phyloP scores from a whole-genome alignment of 2,329 filamentous ascomycete genomes.

The Xylariaceae sp. region DNA sequence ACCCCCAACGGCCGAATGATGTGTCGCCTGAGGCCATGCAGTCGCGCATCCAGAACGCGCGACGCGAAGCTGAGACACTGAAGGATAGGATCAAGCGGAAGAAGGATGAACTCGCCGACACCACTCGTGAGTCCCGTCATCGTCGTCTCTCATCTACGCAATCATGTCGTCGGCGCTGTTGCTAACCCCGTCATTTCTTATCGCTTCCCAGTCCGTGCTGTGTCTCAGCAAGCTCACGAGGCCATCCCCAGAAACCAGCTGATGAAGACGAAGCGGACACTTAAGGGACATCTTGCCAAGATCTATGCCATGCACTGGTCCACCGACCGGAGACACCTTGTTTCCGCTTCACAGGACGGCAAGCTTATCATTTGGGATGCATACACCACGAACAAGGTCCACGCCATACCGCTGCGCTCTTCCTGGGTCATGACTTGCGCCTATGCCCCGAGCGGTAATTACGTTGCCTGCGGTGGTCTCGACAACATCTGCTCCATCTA shows the following conservation, averaged over 20 bases:
- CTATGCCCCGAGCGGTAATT: conserved; percentile 96
- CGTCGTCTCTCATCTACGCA: not conserved
- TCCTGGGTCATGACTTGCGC: conserved; percentile 99
- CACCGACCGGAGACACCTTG: conserved; percentile 91
- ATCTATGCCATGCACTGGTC: conserved; percentile 99
- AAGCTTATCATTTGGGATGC: conserved; percentile 99
- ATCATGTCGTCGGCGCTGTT: conserved; percentile 4
- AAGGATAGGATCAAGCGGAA: conserved; percentile 99
- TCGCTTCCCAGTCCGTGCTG: conserved; percentile 67
- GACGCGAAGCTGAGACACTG: conserved; percentile 93
- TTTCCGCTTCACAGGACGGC: conserved; percentile 96
- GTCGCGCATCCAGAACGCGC: conserved; percentile 83
- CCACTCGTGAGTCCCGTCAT: conserved; percentile 68
- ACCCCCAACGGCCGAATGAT: conserved; percentile 54
- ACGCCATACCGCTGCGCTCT: conserved; percentile 92
- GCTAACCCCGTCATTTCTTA: conserved; percentile 9
- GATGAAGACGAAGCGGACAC: conserved; percentile 95
- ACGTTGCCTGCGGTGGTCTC: conserved; percentile 94
- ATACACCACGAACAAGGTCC: conserved; percentile 99
- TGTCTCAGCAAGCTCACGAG: conserved; percentile 89
- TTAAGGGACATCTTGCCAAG: conserved; percentile 97
- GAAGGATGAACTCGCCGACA: conserved; percentile 99
- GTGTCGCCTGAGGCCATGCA: conserved; percentile 77
- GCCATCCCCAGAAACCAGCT: conserved; percentile 81
- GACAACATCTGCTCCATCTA: conserved; percentile 99